These are phyloP conservation scores for Anisodus acutangulus DNA, from an alignment of 257 asterid genomes.

Conservation along the genomic window DNA sequence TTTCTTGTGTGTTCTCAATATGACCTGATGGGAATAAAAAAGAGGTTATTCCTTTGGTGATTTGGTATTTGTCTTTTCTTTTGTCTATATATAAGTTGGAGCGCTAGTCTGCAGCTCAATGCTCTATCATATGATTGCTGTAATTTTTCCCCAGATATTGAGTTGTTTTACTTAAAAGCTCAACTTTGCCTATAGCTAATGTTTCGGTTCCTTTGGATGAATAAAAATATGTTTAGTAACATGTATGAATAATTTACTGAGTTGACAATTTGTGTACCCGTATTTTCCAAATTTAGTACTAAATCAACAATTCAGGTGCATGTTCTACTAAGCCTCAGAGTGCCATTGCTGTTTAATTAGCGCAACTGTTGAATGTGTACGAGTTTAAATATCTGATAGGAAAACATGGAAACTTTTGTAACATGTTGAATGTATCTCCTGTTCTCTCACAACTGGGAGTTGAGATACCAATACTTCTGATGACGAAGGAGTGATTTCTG, in stretches of 20 bases:
- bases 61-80: not conserved
- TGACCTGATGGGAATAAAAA: slow-evolving; percentile 5
- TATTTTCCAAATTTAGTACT: not conserved
- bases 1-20: not conserved
- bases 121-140: not conserved
- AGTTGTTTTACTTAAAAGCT: not conserved
- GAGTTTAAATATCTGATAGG: not conserved
- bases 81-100: not conserved
- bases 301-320: not conserved
- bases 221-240: too few species aligned
- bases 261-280: not conserved
- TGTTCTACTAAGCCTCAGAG: not conserved
- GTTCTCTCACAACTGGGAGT: not conserved
- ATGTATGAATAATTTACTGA: too few species aligned
- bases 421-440: not conserved
- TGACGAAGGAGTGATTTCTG: not conserved
- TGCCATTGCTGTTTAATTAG: not conserved
- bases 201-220: too few species aligned
- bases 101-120: not conserved
- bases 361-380: not conserved
- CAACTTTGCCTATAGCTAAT: not conserved
- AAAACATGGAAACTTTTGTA: not conserved
- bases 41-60: not conserved
- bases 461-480: not conserved
- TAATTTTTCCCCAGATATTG: not conserved